phyloP scores from a whole-genome alignment of 345 rosid species.

The Acer yangbiense region DNA sequence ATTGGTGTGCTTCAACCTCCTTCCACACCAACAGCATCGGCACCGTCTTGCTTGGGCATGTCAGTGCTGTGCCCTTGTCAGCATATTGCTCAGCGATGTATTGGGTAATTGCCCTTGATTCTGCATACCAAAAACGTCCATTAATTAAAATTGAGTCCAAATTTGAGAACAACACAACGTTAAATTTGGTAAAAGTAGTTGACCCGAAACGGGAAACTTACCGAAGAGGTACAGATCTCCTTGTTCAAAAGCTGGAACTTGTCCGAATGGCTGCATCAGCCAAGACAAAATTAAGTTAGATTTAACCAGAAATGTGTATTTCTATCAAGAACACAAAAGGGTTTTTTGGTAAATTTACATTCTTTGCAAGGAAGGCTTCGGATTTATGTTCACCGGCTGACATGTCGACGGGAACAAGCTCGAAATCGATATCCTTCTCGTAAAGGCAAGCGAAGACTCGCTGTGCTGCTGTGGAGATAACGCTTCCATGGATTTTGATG shows the following conservation, averaged over 20 bases:
- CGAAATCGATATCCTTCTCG: slow-evolving; percentile 65
- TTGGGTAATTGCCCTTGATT: slow-evolving; percentile 82
- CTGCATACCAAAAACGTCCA: slow-evolving; percentile 36
- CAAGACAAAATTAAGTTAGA: slow-evolving; percentile 1
- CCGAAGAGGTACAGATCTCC: slow-evolving; percentile 77
- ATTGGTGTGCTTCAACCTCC: slow-evolving; percentile 74
- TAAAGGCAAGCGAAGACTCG: slow-evolving; percentile 49
- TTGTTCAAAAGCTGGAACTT: slow-evolving; percentile 70
- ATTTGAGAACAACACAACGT: too few relatives aligned
- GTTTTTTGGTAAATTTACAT: slow-evolving; percentile 35
- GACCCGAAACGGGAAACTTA: slow-evolving; percentile 20
- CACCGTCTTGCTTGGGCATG: slow-evolving; percentile 34
- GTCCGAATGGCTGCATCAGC: slow-evolving; percentile 75
- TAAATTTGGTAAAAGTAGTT: too few relatives aligned
- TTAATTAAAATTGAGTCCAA: too few relatives aligned
- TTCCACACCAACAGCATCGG: slow-evolving; percentile 48
- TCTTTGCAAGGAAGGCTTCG: slow-evolving; percentile 54
- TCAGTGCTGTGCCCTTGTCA: slow-evolving; percentile 59
- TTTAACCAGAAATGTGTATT: not conserved
- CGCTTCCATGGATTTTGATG: slow-evolving; percentile 47
- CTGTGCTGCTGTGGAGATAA: slow-evolving; percentile 51
- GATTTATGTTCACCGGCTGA: slow-evolving; percentile 60
- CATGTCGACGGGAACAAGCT: slow-evolving; percentile 52
- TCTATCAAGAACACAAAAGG: too few relatives aligned
- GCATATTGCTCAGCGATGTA: slow-evolving; percentile 51